Conservation (phyloP, 75 land plant species). For the Ceratopteris richardii region DNA sequence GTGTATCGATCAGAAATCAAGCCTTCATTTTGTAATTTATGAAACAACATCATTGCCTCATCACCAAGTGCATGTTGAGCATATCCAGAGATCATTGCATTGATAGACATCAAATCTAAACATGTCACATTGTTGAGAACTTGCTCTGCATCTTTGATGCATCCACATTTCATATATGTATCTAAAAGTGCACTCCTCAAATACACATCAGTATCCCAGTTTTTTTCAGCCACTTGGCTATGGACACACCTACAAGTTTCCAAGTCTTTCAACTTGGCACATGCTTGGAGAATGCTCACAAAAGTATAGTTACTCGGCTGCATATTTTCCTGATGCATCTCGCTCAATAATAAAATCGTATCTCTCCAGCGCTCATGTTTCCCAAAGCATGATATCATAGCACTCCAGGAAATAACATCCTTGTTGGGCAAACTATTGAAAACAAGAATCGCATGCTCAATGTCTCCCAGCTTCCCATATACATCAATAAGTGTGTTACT, state of each 20-base stretch:
- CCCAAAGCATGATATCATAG: constrained; percentile 19
- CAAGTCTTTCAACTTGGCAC: constrained; percentile 17
- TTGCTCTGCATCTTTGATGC: background rate
- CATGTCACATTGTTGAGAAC: constrained; percentile 12
- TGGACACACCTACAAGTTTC: constrained; percentile 15
- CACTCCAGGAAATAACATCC: constrained; percentile 24
- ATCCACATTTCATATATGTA: constrained; percentile 24
- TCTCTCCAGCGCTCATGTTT: constrained; percentile 5
- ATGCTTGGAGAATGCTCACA: constrained; percentile 19
- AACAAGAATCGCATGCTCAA: constrained; percentile 12
- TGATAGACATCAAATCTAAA: constrained; percentile 23
- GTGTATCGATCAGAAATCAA: background rate
- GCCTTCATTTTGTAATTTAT: background rate
- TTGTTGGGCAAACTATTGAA: constrained; percentile 4
- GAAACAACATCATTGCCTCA: constrained; percentile 5
- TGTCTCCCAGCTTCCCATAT: constrained; percentile 8
- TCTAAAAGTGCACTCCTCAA: constrained; percentile 18
- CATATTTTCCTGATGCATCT: constrained; percentile 9
- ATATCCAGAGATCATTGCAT: constrained; percentile 15
- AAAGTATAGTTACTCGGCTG: constrained; percentile 5
- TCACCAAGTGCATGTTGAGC: constrained; percentile 13
- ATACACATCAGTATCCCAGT: background rate
- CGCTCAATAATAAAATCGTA: constrained; percentile 14
- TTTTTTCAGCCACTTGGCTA: background rate
- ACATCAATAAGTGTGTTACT: constrained; percentile 18